Evolutionary conservation across 177 flowering plant genomes (phyloP).

Genomic region (Telopea speciosissima): DNA sequence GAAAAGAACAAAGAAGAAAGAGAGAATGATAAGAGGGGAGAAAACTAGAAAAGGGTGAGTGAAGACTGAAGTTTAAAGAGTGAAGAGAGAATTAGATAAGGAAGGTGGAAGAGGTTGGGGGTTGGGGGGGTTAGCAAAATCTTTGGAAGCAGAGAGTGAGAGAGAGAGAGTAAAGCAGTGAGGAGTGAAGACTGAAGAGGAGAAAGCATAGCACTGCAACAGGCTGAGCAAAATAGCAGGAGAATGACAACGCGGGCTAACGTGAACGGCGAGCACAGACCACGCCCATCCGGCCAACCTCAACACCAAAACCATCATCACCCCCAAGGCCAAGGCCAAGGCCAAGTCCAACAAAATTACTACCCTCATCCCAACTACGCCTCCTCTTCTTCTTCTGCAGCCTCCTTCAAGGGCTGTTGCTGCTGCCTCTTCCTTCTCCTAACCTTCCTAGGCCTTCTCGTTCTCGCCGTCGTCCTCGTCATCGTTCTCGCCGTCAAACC

Average conservation of each 20-base stretch:
- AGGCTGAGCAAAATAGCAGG: conserved; percentile 1
- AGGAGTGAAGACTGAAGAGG: not conserved
- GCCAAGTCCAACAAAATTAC: not conserved
- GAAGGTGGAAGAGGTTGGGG: not conserved
- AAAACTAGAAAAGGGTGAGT: too few relatives aligned
- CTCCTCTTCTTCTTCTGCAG: conserved; percentile 45
- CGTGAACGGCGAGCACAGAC: conserved; percentile 14
- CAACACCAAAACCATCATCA: not conserved
- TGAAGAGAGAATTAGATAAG: too few relatives aligned
- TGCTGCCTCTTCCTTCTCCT: conserved; percentile 96
- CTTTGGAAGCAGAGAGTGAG: not conserved
- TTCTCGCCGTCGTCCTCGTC: conserved; percentile 65
- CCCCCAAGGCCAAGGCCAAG: too few relatives aligned
- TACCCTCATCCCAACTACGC: conserved; percentile 13
- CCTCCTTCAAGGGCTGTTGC: conserved; percentile 90
- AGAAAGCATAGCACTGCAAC: not conserved
- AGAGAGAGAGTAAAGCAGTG: too few relatives aligned
- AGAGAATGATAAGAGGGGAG: too few relatives aligned
- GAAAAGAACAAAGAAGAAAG: not conserved
- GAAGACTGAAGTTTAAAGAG: too few relatives aligned
- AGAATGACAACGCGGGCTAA: conserved; percentile 13
- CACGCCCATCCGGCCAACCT: conserved; percentile 4
- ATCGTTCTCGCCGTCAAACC: conserved; percentile 90
- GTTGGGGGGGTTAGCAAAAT: not conserved
- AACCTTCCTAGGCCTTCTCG: conserved; percentile 68